Conservation (phyloP, 768 basidiomycete species). For the Termitomyces sp. region DNA sequence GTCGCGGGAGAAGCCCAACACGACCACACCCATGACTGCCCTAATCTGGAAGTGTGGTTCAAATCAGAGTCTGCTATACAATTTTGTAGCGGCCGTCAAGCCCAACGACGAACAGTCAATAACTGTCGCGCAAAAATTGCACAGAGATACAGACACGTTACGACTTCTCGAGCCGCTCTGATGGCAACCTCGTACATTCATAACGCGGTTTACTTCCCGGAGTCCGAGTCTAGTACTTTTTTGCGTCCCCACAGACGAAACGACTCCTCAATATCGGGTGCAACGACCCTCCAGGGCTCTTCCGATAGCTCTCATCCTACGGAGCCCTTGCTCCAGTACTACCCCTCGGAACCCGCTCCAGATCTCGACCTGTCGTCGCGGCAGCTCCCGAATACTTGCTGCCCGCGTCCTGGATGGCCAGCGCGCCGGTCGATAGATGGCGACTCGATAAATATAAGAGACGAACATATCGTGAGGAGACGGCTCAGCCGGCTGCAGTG, state of each 20-base stretch:
- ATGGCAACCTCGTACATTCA: conserved; percentile 63
- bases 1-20: conserved; percentile 8
- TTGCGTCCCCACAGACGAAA: conserved; percentile 38
- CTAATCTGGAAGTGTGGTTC: conserved; percentile 11
- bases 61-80: neutral
- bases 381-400: conserved; percentile 24
- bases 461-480: conserved; percentile 19
- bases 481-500: conserved; percentile 24
- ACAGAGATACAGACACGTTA: conserved; percentile 4
- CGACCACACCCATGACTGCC: conserved; percentile 1
- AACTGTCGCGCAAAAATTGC: neutral
- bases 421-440: conserved; percentile 20
- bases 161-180: conserved; percentile 16
- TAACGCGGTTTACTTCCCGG: conserved; percentile 41
- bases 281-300: conserved; percentile 28
- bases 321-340: conserved; percentile 34
- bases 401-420: conserved; percentile 19
- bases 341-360: conserved; percentile 21
- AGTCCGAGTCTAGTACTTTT: conserved; percentile 22
- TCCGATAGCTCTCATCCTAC: conserved; percentile 36
- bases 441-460: conserved; percentile 20
- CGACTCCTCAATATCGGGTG: conserved; percentile 29
- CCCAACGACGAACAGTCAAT: neutral
- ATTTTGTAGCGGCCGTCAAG: conserved; percentile 8
- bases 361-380: conserved; percentile 27